These are phyloP conservation scores for Rauvolfia tetraphylla DNA, from an alignment of 257 asterid species.

Conservation along the genomic window DNA sequence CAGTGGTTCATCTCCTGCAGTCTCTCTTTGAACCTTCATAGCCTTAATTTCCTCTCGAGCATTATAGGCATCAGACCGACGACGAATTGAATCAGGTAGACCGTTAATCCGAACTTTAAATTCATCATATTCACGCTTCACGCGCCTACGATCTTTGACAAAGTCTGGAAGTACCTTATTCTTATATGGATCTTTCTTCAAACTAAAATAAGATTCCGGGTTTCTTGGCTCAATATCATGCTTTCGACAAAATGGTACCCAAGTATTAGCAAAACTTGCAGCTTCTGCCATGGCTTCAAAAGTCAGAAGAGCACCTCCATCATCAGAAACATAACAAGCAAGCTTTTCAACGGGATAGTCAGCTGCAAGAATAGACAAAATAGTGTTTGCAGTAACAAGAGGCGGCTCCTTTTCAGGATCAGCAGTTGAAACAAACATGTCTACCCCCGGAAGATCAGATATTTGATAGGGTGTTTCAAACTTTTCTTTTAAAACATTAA, in stretches of 20 bases:
- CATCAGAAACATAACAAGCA: slow-evolving; percentile 87
- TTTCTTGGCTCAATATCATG: slow-evolving; percentile 78
- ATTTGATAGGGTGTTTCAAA: slow-evolving; percentile 60
- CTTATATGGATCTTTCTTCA: slow-evolving; percentile 79
- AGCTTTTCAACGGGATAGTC: slow-evolving; percentile 87
- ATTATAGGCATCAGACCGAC: slow-evolving; percentile 85
- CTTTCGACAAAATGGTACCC: slow-evolving; percentile 89
- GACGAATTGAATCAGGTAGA: slow-evolving; percentile 81
- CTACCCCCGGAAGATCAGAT: slow-evolving; percentile 86
- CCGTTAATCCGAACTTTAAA: slow-evolving; percentile 83
- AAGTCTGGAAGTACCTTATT: slow-evolving; percentile 75
- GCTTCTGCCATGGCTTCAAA: slow-evolving; percentile 98
- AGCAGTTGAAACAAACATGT: slow-evolving; percentile 79
- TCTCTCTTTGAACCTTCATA: slow-evolving; percentile 64
- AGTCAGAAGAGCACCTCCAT: slow-evolving; percentile 83
- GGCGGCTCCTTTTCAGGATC: slow-evolving; percentile 97
- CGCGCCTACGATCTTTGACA: slow-evolving; percentile 81
- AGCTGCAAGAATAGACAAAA: slow-evolving; percentile 80
- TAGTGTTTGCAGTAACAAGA: slow-evolving; percentile 79
- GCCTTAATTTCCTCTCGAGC: slow-evolving; percentile 89
- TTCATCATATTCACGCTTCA: slow-evolving; percentile 87
- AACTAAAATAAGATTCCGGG: slow-evolving; percentile 72
- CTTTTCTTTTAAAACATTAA: slow-evolving; percentile 66
- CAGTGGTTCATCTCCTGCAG: slow-evolving; percentile 49
- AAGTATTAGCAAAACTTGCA: slow-evolving; percentile 79